A percentile compares a stretch with the other conserved stretches of the same genome.
These are phyloP conservation scores for Rhodotorula mucilaginosa DNA, from an alignment of 1,284 basidiomycete species.

Conservation along the genomic window DNA sequence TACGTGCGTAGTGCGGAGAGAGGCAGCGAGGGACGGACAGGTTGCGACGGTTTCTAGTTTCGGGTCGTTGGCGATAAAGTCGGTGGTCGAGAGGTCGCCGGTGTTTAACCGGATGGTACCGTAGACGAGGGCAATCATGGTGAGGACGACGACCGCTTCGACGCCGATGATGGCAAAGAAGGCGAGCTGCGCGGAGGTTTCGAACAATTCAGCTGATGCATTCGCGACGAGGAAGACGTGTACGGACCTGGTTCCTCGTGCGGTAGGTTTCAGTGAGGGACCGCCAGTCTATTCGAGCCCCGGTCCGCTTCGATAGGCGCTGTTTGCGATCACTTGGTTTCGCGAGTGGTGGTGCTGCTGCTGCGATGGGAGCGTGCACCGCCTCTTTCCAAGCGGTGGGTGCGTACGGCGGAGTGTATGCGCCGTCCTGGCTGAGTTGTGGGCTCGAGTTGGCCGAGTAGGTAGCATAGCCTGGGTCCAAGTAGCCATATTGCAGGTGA, in stretches of 20 bases:
- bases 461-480: not conserved
- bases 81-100: conserved; percentile 19
- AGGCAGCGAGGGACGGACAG: conserved; percentile 7
- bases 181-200: conserved; percentile 8
- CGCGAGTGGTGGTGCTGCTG: too few species aligned
- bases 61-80: conserved; percentile 20
- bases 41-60: conserved; percentile 35
- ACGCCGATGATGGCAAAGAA: conserved; percentile 32
- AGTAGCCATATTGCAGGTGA: not conserved
- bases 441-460: not conserved
- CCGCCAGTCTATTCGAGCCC: too few species aligned
- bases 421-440: too few species aligned
- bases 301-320: too few species aligned
- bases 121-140: conserved; percentile 34
- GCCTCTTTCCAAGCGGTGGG: too few species aligned
- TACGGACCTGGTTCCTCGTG: conserved; percentile 31
- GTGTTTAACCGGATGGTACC: conserved; percentile 25
- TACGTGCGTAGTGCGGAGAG: not conserved
- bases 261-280: conserved; percentile 14
- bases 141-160: conserved; percentile 25
- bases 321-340: too few species aligned
- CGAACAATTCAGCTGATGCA: not conserved
- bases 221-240: not conserved
- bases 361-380: too few species aligned
- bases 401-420: too few species aligned